A percentile compares a stretch with the other conserved stretches of the same genome.
These are phyloP conservation scores for Globisporangium perplexum DNA, from an alignment of 352 stramenopile species.

Conservation along the genomic window DNA sequence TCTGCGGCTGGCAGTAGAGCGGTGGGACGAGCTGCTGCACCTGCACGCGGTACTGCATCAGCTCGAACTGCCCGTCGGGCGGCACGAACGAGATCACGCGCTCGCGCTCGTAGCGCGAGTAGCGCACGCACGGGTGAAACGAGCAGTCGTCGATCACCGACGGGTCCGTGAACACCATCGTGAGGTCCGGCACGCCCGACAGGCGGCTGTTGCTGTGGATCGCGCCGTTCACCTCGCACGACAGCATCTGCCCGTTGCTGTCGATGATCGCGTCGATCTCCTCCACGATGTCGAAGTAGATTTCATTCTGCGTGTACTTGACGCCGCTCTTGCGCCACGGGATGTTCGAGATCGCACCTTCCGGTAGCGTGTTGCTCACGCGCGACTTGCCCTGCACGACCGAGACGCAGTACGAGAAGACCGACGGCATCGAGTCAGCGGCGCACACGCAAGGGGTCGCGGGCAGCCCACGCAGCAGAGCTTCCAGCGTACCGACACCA, in stretches of 20 bases:
- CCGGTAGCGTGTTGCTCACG: constrained; percentile 89
- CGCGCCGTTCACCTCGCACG: constrained; percentile 92
- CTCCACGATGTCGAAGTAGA: constrained; percentile 99
- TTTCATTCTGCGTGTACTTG: constrained; percentile 96
- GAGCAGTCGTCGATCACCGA: constrained; percentile 96
- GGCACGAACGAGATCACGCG: constrained; percentile 97
- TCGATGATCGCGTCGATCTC: constrained; percentile 97
- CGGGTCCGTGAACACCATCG: constrained; percentile 95
- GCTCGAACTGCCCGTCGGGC: constrained; percentile 96
- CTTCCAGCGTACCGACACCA: constrained; percentile 60
- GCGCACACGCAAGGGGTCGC: too few relatives aligned
- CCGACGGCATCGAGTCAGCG: too few relatives aligned
- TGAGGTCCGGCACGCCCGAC: constrained; percentile 95
- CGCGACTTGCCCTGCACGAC: constrained; percentile 81
- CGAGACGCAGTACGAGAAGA: too few relatives aligned
- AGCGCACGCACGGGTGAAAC: constrained; percentile 98
- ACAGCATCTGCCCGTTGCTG: constrained; percentile 88
- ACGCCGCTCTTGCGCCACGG: constrained; percentile 96
- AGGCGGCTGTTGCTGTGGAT: constrained; percentile 95
- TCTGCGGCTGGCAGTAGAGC: constrained; percentile 85
- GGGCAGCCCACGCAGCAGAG: too few relatives aligned
- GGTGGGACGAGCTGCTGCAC: constrained; percentile 80
- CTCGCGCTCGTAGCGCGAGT: constrained; percentile 94
- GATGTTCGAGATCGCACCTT: constrained; percentile 94
- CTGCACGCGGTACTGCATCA: constrained; percentile 86